A percentile compares a stretch with the other conserved stretches of the same genome.
phyloP scores from a whole-genome alignment of 257 asterid species.

The Solanum bulbocastanum region DNA sequence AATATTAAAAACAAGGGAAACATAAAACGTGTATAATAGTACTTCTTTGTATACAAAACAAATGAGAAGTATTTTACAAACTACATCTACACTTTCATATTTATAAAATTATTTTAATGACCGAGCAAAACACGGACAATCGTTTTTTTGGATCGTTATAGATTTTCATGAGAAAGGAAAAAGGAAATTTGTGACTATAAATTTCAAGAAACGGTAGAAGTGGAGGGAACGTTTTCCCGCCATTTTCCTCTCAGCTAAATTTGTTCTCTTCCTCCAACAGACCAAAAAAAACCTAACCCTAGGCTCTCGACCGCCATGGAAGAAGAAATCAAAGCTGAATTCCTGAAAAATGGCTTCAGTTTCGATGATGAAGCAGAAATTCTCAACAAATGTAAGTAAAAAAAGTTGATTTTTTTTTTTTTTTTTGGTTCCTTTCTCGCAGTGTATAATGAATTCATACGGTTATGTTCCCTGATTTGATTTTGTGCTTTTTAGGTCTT shows the following conservation, averaged over 20 bases:
- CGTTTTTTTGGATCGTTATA: too few relatives aligned
- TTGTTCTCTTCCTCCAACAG: background rate
- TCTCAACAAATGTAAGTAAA: slow-evolving; percentile 55
- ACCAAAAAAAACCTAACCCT: slow-evolving; percentile 23
- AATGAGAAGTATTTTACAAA: background rate
- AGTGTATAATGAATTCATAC: background rate
- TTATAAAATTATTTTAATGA: too few relatives aligned
- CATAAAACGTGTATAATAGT: too few relatives aligned
- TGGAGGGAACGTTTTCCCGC: slow-evolving; percentile 39
- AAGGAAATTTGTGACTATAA: background rate
- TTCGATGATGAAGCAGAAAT: slow-evolving; percentile 66
- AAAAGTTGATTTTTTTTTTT: background rate
- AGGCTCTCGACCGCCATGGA: slow-evolving; percentile 46
- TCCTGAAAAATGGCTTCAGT: slow-evolving; percentile 38
- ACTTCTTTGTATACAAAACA: background rate
- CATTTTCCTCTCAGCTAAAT: slow-evolving; percentile 12
- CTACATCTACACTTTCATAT: too few relatives aligned
- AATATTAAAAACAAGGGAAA: too few relatives aligned
- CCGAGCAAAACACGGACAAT: too few relatives aligned
- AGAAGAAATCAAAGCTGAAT: slow-evolving; percentile 74
- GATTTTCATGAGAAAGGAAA: too few relatives aligned
- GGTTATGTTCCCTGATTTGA: background rate
- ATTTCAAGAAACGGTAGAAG: background rate
- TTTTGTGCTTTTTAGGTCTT: slow-evolving; percentile 30
- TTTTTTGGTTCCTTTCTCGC: background rate